phyloP scores from a whole-genome alignment of 2,329 filamentous ascomycete species.

The Cadophora sp. region DNA sequence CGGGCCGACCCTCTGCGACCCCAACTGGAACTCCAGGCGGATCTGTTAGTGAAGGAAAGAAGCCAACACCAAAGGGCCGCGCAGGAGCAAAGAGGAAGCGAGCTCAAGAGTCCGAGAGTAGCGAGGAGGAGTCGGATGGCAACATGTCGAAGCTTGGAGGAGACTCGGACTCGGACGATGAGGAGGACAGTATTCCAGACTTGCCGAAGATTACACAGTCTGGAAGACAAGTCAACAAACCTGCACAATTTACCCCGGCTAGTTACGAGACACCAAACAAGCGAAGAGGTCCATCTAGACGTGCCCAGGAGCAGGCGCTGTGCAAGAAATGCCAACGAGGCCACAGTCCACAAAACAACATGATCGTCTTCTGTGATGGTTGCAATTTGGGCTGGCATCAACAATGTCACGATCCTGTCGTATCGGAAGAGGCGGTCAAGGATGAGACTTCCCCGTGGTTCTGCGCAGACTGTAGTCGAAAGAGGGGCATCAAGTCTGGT shows the following conservation, averaged over 20 bases:
- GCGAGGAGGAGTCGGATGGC: conserved; percentile 39
- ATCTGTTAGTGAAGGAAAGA: conserved; percentile 33
- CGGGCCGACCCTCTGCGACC: conserved; percentile 34
- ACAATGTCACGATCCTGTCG: conserved; percentile 78
- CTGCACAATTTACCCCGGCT: conserved; percentile 66
- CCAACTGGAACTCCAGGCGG: conserved; percentile 34
- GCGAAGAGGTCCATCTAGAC: conserved; percentile 57
- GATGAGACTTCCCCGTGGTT: conserved; percentile 75
- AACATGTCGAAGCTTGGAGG: conserved; percentile 44
- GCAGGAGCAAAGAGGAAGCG: conserved; percentile 43
- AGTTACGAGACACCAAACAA: conserved; percentile 51
- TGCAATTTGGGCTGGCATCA: conserved; percentile 85
- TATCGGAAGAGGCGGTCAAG: conserved; percentile 71
- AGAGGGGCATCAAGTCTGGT: conserved; percentile 52
- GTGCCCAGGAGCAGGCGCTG: conserved; percentile 63
- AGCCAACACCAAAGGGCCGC: conserved; percentile 29
- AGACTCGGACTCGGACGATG: conserved; percentile 47
- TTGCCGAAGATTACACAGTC: conserved; percentile 75
- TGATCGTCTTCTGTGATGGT: conserved; percentile 85
- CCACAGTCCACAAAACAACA: conserved; percentile 74
- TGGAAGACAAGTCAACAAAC: conserved; percentile 73
- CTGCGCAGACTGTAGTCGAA: conserved; percentile 66
- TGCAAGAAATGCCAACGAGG: conserved; percentile 78
- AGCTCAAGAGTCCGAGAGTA: conserved; percentile 37
- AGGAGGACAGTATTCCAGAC: conserved; percentile 53